Evolutionary conservation across 2,329 filamentous ascomycete genomes (phyloP).

Genomic region (Dothiorella sarmentorum): DNA sequence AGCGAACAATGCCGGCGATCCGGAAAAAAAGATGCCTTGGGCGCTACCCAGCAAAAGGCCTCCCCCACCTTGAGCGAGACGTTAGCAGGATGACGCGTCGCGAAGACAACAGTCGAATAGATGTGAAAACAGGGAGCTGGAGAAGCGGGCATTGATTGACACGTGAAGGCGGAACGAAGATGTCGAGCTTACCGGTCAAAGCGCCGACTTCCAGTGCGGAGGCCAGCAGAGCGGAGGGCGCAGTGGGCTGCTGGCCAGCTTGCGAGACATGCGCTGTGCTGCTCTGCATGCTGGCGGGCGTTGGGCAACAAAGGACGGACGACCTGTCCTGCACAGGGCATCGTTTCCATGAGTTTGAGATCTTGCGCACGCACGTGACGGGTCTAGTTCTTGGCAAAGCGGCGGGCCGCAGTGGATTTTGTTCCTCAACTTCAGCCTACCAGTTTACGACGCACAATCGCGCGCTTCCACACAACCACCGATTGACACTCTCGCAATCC

Average conservation of each 20-base stretch:
- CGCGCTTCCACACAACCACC: conserved; percentile 10
- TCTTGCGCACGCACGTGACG: conserved; percentile 2
- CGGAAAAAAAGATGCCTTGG: conserved; percentile 56
- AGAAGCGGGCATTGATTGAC: background rate
- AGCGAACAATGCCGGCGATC: conserved; percentile 66
- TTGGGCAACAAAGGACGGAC: background rate
- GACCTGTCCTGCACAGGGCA: background rate
- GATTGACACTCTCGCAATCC: conserved; percentile 8
- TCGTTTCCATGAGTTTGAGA: background rate
- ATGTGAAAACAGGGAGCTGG: background rate
- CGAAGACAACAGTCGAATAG: background rate
- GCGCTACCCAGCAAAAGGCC: conserved; percentile 58
- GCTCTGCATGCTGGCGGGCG: conserved; percentile 5
- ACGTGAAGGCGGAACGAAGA: conserved; percentile 14
- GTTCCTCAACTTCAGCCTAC: conserved; percentile 19
- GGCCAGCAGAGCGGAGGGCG: conserved; percentile 1
- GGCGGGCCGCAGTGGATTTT: conserved; percentile 16
- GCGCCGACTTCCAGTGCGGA: conserved; percentile 15
- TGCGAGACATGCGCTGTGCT: background rate
- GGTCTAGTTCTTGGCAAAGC: conserved; percentile 1
- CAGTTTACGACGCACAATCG: conserved; percentile 16
- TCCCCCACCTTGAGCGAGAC: background rate
- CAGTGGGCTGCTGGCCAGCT: background rate
- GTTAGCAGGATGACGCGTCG: background rate
- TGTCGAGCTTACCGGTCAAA: conserved; percentile 18